Evolutionary conservation across 2,329 filamentous ascomycete species (phyloP), one percentile per base, ranked within the genome.

Genomic region (Calonectria ilicicola): DNA sequence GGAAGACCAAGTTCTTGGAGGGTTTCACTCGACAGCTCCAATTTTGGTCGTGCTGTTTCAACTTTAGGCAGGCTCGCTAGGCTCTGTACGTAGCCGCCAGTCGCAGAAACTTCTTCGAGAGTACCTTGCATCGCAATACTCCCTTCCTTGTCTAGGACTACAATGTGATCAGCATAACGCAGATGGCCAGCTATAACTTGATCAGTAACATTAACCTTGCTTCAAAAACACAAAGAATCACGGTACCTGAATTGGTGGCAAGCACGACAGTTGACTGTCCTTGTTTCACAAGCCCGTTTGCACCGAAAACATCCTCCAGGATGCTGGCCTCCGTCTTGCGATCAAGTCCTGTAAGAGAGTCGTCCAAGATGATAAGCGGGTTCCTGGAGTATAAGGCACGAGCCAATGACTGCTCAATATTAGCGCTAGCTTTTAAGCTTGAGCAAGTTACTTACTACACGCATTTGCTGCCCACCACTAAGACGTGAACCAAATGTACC

Each of bases 391-490:
- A 58, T n/a, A 58, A 3, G 21, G 51, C 51, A 38, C 51, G 51
- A 23, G 51, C 51, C 14, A 58, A 38, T 3, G 51, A 58, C 51
- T 58, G 21, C n/a, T 10, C 10, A 8, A 17, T 32, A 10, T 58
- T 23, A 58, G 12, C 32, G 21, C 10, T 23, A 7, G 12, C 14
- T 35, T 38, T 38, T 23, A 2, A n/a, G 14, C 2, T 38, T 15
- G 17, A 6, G 29, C 38, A 8, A 3, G 10, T 19, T 23, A 73
- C 75, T 56, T 67, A 75, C 79, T 15, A 84, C 72, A 19, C 83
- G 75, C 32, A 83, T 81, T 8, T 79, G 82, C 70, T 86, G 83
- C 0, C 84, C 84, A 26, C 85, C 84, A 5, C 83, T 85, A 10
- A 86, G 74, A 0, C 78, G 79, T 19, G 84, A 81, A 0, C 84